phyloP scores from a whole-genome alignment of 2,329 filamentous ascomycete species.

The Cephalotrichum gorgonifer region DNA sequence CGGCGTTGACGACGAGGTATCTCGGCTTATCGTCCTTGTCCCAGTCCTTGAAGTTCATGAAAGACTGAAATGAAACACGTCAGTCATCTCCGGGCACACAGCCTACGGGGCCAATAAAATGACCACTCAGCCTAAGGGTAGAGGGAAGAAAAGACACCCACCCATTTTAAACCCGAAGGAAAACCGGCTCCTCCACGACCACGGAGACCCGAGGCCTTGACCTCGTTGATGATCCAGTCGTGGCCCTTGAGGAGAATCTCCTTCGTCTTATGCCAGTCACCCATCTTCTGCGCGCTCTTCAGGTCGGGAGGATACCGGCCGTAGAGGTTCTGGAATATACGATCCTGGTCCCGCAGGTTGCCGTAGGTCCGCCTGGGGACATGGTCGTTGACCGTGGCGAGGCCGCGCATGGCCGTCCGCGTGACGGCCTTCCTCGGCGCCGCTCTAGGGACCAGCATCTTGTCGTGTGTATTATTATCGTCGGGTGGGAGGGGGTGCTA shows the following conservation, averaged over 20 bases:
- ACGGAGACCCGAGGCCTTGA: constrained; percentile 92
- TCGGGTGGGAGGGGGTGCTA: constrained; percentile 8
- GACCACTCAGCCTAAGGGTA: too few relatives aligned
- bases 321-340: constrained; percentile 99
- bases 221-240: constrained; percentile 96
- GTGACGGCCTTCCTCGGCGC: constrained; percentile 28
- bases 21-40: constrained; percentile 94
- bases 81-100: too few relatives aligned
- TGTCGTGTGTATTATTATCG: constrained; percentile 13
- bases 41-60: constrained; percentile 99
- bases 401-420: constrained; percentile 47
- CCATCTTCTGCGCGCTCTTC: constrained; percentile 93
- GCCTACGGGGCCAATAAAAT: too few relatives aligned
- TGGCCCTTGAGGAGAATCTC: constrained; percentile 92
- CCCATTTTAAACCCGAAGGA: constrained; percentile 98
- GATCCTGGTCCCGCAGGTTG: constrained; percentile 88
- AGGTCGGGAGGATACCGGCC: constrained; percentile 84
- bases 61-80: constrained; percentile 53
- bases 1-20: constrained; percentile 95
- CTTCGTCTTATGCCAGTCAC: constrained; percentile 99
- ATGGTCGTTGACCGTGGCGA: constrained; percentile 73
- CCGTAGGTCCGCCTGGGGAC: constrained; percentile 59
- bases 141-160: constrained; percentile 34
- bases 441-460: constrained; percentile 35
- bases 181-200: constrained; percentile 97